A percentile compares a stretch with the other conserved stretches of the same genome.
Evolutionary conservation across 1,284 basidiomycete genomes (phyloP).

Genomic region (Pisolithus thermaeus): DNA sequence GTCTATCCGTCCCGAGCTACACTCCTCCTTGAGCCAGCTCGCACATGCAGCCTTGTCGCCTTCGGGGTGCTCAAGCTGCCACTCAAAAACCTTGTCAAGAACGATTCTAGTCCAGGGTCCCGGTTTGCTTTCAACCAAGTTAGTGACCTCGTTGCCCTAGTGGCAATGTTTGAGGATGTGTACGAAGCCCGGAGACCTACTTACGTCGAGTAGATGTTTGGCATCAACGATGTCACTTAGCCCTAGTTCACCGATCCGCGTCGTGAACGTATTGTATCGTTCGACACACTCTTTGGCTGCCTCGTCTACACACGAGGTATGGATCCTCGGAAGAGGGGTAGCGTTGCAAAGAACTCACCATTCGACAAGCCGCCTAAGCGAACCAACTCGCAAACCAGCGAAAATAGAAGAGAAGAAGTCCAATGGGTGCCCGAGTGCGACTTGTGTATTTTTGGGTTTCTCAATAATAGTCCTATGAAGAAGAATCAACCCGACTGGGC

Average conservation of each 20-base stretch:
- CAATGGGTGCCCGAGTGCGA: constrained; percentile 58
- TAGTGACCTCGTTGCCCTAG: constrained; percentile 69
- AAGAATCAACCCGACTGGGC: neutral
- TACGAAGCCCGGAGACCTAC: constrained; percentile 23
- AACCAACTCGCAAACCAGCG: constrained; percentile 67
- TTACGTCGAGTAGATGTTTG: constrained; percentile 72
- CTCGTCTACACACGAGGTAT: constrained; percentile 29
- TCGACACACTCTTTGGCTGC: constrained; percentile 44
- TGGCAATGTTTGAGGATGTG: neutral
- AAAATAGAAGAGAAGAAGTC: constrained; percentile 69
- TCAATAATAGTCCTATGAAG: constrained; percentile 56
- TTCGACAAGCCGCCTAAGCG: constrained; percentile 41
- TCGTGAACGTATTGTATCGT: constrained; percentile 62
- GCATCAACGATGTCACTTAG: constrained; percentile 59
- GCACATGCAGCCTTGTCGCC: constrained; percentile 62
- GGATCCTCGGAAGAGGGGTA: neutral
- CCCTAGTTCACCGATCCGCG: constrained; percentile 55
- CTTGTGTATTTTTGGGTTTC: constrained; percentile 65
- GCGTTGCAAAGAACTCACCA: constrained; percentile 33
- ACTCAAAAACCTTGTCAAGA: constrained; percentile 64
- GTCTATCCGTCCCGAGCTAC: constrained; percentile 39
- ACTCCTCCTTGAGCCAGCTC: constrained; percentile 60
- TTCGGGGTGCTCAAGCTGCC: constrained; percentile 77
- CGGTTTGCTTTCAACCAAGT: constrained; percentile 48
- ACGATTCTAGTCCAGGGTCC: constrained; percentile 68